Evolutionary conservation across 192 early-diverging fungal genomes (phyloP).

Genomic region (Coemansia sp.): DNA sequence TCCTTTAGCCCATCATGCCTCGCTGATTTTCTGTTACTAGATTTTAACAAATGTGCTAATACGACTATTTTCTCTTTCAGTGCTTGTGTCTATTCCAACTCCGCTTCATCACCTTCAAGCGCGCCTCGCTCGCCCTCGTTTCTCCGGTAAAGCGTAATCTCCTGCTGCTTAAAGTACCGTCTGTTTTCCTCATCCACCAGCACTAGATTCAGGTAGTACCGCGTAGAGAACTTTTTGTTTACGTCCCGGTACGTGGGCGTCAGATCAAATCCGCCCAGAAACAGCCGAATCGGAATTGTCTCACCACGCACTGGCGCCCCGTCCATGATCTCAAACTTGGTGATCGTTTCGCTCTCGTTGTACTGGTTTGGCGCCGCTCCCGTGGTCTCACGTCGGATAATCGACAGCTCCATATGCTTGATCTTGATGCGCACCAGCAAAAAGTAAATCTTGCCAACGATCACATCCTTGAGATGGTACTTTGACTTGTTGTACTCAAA

Average conservation of each 20-base stretch:
- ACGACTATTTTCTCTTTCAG: not conserved
- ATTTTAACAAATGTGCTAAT: not conserved
- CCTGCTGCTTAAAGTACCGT: constrained; percentile 99
- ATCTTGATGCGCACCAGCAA: constrained; percentile 99
- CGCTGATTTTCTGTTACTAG: constrained; percentile 1
- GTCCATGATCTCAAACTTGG: constrained; percentile 99
- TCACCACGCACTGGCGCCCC: constrained; percentile 94
- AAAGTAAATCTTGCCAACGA: constrained; percentile 99
- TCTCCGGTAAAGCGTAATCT: constrained; percentile 80
- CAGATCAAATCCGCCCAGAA: constrained; percentile 94
- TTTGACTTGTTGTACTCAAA: constrained; percentile 99
- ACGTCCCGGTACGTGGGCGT: constrained; percentile 99
- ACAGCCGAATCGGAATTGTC: constrained; percentile 97
- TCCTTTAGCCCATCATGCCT: constrained; percentile 10
- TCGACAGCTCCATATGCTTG: constrained; percentile 99
- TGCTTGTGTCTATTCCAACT: not conserved
- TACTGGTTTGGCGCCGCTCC: constrained; percentile 96
- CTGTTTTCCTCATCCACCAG: constrained; percentile 98
- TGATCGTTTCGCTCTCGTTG: constrained; percentile 98
- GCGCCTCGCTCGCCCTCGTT: constrained; percentile 43
- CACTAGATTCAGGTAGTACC: constrained; percentile 98
- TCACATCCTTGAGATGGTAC: constrained; percentile 98
- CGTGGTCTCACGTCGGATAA: constrained; percentile 96
- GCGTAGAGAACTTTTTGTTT: constrained; percentile 98
- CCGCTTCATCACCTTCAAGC: not conserved